phyloP scores from a whole-genome alignment of 176 grass and related monocot species.

The Ampelocalamus luodianensis region DNA sequence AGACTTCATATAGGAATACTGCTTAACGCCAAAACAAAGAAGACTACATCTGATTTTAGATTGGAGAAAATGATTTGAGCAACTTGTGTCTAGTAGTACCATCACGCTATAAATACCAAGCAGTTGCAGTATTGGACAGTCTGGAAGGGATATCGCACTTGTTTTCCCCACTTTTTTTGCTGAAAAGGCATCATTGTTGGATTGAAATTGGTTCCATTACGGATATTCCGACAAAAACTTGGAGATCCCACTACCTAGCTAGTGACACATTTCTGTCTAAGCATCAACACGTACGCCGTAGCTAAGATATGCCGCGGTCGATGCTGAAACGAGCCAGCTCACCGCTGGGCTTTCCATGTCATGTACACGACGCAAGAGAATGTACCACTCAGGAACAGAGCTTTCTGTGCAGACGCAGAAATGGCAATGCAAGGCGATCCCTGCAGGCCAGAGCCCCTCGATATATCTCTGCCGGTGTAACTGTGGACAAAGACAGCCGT shows the following conservation, averaged over 20 bases:
- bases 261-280: background rate
- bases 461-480: slow-evolving; percentile 1
- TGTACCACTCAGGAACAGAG: background rate
- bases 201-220: slow-evolving; percentile 13
- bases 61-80: background rate
- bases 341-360: slow-evolving; percentile 3
- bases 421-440: background rate
- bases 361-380: background rate
- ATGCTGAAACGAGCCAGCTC: slow-evolving; percentile 17
- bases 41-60: background rate
- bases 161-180: background rate
- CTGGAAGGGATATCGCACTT: background rate
- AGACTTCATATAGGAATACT: background rate
- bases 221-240: slow-evolving; percentile 36
- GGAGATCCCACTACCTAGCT: background rate
- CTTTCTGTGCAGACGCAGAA: background rate
- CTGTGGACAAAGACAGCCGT: slow-evolving; percentile 40
- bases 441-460: background rate
- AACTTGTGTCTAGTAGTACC: background rate
- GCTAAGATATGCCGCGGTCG: background rate
- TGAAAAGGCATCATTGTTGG: slow-evolving; percentile 28
- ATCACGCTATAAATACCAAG: background rate
- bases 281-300: slow-evolving; percentile 14
- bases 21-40: background rate
- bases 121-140: slow-evolving; percentile 1